Conservation (phyloP, 108 stramenopile genomes). For the Bacterosira constricta region DNA sequence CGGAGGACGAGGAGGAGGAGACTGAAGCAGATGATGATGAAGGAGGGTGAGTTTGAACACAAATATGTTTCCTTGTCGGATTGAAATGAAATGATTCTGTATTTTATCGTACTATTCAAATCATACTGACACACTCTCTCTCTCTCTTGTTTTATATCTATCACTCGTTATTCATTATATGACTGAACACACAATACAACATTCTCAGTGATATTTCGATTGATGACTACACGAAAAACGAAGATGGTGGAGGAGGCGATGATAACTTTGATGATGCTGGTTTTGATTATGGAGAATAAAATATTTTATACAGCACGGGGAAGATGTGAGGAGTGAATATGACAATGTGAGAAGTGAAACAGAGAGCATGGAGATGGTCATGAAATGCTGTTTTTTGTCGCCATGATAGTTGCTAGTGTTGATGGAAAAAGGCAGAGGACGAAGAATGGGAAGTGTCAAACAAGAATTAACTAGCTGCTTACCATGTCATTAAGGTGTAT, state of each 20-base stretch:
- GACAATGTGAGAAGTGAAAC: no score
- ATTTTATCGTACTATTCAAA: background rate
- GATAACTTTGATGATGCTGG: constrained; percentile 46
- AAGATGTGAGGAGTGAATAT: no score
- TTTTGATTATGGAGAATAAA: constrained; percentile 39
- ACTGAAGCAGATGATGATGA: background rate
- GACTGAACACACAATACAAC: background rate
- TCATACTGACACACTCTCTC: background rate
- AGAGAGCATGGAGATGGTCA: no score
- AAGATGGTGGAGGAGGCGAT: constrained; percentile 38
- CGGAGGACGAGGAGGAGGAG: constrained; percentile 5
- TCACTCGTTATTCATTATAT: background rate
- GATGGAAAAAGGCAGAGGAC: background rate
- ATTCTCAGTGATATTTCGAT: constrained; percentile 26
- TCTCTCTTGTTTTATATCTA: background rate
- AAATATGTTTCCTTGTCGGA: constrained; percentile 10
- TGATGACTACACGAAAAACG: constrained; percentile 48
- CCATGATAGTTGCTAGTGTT: no score
- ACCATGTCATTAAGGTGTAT: no score
- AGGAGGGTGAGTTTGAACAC: background rate
- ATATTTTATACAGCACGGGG: background rate
- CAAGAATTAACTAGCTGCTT: no score
- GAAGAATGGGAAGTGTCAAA: background rate
- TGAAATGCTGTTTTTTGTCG: no score
- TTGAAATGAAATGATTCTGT: background rate